Conservation (phyloP, 179 eudicot species). For the Monotropa hypopitys region DNA sequence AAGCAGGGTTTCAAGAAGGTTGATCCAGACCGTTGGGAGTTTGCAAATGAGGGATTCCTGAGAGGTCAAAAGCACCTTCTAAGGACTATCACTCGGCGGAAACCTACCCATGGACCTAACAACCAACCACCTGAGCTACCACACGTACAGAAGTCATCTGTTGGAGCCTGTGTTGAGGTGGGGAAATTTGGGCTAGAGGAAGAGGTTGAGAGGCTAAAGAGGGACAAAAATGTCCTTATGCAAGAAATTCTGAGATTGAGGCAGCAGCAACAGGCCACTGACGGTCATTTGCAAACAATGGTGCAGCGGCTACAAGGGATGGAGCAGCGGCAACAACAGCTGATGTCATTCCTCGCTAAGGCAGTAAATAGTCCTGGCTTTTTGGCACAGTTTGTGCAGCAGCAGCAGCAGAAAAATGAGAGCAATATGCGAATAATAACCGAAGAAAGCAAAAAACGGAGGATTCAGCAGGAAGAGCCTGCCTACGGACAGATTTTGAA, state of each 20-base stretch:
- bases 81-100: constrained; percentile 45
- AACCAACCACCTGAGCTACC: constrained; percentile 42
- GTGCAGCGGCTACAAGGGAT: constrained; percentile 70
- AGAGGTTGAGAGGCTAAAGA: constrained; percentile 80
- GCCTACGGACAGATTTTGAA: constrained; percentile 64
- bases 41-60: constrained; percentile 78
- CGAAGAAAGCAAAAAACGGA: constrained; percentile 63
- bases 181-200: constrained; percentile 84
- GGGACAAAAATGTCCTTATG: constrained; percentile 89
- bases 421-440: constrained; percentile 40
- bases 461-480: constrained; percentile 50
- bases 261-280: constrained; percentile 84
- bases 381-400: constrained; percentile 76
- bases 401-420: constrained; percentile 35
- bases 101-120: constrained; percentile 50
- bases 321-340: constrained; percentile 87
- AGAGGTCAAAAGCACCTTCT: constrained; percentile 79
- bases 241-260: constrained; percentile 76
- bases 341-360: constrained; percentile 90
- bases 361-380: constrained; percentile 80
- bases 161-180: constrained; percentile 74
- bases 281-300: constrained; percentile 58
- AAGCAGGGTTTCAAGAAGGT: constrained; percentile 79
- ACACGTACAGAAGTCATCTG: constrained; percentile 31
- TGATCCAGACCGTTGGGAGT: constrained; percentile 91